Evolutionary conservation across 1,139 yeast species (phyloP).

Genomic region (Hansenula anomala): DNA sequence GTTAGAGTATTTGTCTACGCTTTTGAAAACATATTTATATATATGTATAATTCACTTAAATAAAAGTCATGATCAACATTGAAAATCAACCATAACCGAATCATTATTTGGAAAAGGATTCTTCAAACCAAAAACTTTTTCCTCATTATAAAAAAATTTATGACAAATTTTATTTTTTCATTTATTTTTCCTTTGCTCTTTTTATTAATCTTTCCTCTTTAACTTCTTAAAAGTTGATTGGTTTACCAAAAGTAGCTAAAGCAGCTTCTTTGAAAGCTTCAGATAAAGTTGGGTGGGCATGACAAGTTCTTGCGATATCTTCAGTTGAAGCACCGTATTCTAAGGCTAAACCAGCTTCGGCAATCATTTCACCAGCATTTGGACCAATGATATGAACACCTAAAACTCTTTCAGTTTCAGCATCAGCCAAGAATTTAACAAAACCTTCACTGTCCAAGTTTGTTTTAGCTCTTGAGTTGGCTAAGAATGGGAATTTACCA

Average conservation of each 20-base stretch:
- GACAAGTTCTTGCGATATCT: slow-evolving; percentile 96
- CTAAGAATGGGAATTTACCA: slow-evolving; percentile 98
- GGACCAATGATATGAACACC: slow-evolving; percentile 98
- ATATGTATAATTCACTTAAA: not conserved
- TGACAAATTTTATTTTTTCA: not conserved
- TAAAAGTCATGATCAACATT: too few relatives aligned
- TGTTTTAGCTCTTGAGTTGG: slow-evolving; percentile 99
- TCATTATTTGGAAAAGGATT: too few relatives aligned
- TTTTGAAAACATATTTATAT: not conserved
- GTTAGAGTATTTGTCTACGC: too few relatives aligned
- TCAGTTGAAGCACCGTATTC: slow-evolving; percentile 99
- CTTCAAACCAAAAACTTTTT: too few relatives aligned
- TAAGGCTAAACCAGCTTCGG: slow-evolving; percentile 94
- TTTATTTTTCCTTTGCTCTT: not conserved
- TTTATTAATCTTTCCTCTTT: too few relatives aligned
- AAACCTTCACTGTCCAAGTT: slow-evolving; percentile 96
- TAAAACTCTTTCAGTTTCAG: slow-evolving; percentile 92
- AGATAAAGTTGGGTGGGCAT: slow-evolving; percentile 96
- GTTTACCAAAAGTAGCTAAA: slow-evolving; percentile 84
- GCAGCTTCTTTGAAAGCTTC: slow-evolving; percentile 99
- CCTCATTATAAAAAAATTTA: too few relatives aligned
- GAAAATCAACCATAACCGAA: too few relatives aligned
- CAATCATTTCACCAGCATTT: slow-evolving; percentile 99
- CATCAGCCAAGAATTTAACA: slow-evolving; percentile 92
- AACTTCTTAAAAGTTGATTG: slow-evolving; percentile 84